phyloP scores from a whole-genome alignment of 2,329 filamentous ascomycete species.

The Aspergillus fijiensis region DNA sequence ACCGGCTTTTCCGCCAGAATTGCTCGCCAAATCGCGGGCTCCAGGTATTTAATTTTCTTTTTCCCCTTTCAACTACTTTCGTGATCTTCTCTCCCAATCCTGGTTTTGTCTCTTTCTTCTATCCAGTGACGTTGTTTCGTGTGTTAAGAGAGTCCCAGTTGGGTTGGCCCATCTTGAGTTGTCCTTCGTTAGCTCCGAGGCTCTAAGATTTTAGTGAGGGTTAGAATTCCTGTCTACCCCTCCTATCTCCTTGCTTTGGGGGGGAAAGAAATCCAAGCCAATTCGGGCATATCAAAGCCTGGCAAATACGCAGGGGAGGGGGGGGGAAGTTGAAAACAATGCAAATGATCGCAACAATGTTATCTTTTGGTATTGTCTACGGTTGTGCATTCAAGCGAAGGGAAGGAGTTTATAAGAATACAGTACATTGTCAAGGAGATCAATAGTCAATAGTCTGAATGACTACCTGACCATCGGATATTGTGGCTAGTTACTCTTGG shows the following conservation, averaged over 20 bases:
- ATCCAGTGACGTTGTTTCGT: neutral
- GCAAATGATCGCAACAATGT: neutral
- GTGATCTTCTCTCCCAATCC: neutral
- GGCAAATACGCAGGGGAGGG: neutral
- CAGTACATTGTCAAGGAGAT: neutral
- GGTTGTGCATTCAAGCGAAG: neutral
- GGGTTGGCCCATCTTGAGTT: neutral
- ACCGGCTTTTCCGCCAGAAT: conserved; percentile 10
- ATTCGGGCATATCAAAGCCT: neutral
- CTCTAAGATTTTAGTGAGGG: conserved; percentile 6
- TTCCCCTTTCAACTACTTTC: neutral
- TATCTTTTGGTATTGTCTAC: neutral
- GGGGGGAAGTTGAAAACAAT: neutral
- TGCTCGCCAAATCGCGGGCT: neutral
- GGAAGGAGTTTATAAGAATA: neutral
- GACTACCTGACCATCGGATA: conserved; percentile 8
- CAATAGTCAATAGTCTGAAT: neutral
- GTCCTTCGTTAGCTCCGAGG: conserved; percentile 3
- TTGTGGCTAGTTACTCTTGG: conserved; percentile 13
- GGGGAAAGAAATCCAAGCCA: neutral
- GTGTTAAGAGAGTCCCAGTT: no score
- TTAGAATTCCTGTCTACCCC: conserved; percentile 10
- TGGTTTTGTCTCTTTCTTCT: neutral
- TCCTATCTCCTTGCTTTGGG: conserved; percentile 12
- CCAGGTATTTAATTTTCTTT: neutral